phyloP scores from a whole-genome alignment of 75 land plant species.

The Cupressus sempervirens region DNA sequence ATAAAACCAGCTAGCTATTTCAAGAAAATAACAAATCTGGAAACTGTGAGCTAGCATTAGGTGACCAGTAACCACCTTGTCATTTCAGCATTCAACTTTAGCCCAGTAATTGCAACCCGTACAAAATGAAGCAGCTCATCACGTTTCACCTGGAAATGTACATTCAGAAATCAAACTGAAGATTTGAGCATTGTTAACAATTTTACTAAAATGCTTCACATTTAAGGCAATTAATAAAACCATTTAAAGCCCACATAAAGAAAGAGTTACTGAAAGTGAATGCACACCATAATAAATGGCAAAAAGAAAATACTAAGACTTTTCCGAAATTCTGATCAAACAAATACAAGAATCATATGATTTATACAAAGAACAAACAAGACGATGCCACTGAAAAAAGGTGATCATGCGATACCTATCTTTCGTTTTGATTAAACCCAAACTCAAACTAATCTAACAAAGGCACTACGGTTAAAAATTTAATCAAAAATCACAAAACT shows the following conservation, averaged over 20 bases:
- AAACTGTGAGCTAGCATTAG: not conserved
- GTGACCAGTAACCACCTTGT: slow-evolving; percentile 43
- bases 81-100: slow-evolving; percentile 69
- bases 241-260: not conserved
- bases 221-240: not conserved
- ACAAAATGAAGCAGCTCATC: slow-evolving; percentile 81
- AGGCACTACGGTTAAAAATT: not conserved
- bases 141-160: slow-evolving; percentile 54
- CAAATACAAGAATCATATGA: not conserved
- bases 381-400: not conserved
- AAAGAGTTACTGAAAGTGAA: not conserved
- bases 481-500: not conserved
- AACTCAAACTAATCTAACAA: not conserved
- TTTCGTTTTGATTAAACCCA: not conserved
- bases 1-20: not conserved
- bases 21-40: slow-evolving; percentile 2
- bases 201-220: not conserved
- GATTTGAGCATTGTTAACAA: not conserved
- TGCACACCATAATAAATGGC: not conserved
- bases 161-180: not conserved
- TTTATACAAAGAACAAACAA: not conserved
- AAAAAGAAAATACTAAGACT: not conserved
- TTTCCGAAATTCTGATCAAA: not conserved
- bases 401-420: not conserved
- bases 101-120: slow-evolving; percentile 71